Evolutionary conservation across 805 yeast species (phyloP), one percentile per base, ranked within the genome.

Genomic region (Wickerhamiella qilinensis): DNA sequence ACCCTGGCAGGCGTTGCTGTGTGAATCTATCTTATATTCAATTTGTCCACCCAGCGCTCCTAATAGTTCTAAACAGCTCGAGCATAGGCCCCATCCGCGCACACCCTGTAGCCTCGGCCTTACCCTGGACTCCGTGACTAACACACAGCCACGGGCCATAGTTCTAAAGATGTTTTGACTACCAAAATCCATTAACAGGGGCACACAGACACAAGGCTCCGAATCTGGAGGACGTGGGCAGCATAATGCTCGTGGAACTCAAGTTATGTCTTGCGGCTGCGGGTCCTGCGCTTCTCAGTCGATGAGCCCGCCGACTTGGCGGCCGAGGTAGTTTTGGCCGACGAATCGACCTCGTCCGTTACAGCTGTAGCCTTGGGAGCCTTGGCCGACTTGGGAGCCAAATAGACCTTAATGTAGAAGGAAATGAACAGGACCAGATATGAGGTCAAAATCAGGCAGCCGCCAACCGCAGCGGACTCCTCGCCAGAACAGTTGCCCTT

Each of bases 401-500:
- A 74, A 71, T 88, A 88, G 39, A 82, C 82, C 55, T 74, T 75
- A 58, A 85, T 76, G 75, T 88, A 88, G 71, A 88, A 88, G 38
- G 85, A 77, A 57, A 88, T 84, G 69, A 88, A 88, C 54, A 88
- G 68, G 51, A 88, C 71, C 65, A 88, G 68, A 66, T 88, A 88
- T 39, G 91, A 77, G 42, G 93, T 77, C 61, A 88, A 69, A 54
- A 88, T 81, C 59, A 76, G 66, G 62, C 84, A 84, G 36, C 98
- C 98, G 55, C 75, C 80, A 38, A 77, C 75, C 39, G 97, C 98
- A 45, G 98, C 97, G 50, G 73, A 71, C 63, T 82, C 93, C 42
- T 85, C 77, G 47, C 98, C 98, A 54, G 80, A 72, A 63, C 98
- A 88, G 53, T 78, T 74, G 47, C 95, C 88, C 58, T 56, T 57